Evolutionary conservation across 176 grass and related monocot genomes (phyloP), one percentile per base, ranked within the genome.

Genomic region (Zea mays): DNA sequence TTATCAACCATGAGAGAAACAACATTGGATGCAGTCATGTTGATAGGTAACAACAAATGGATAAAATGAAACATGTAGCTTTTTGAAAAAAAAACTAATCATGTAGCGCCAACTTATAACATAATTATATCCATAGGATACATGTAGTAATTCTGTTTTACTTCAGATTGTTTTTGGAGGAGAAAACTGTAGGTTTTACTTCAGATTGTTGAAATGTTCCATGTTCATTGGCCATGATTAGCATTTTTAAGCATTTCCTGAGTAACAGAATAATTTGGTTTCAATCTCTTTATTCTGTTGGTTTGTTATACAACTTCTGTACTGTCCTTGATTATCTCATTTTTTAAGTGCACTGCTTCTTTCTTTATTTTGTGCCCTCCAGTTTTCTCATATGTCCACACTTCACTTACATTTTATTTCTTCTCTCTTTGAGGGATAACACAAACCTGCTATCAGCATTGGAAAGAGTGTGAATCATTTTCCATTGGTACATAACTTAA

Each of bases 361-460:
- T 72, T 36, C 48, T 6, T 75, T 45, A 52, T 41, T 27, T 47
- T 50, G n/a, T 36, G 57, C 12, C 59, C 45, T 74, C 45, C 47
- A 37, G 40, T 74, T 59, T 65, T 39, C 35, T 62, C 77, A 62
- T 83, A 67, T 76, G 79, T 62, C 69, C 47, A 73, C 77, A 69
- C 44, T 84, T 83, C 81, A 71, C 71, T 91, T 85, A 93, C 56
- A 80, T 82, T 63, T 81, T 83, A 40, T 91, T 82, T 85, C 52
- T 97, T 93, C 87, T 93, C 85, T 94, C 86, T 97, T 91, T 70
- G 95, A 98, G 95, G 89, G 87, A 90, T 90, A 92, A n/a, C 89
- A 82, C 44, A 67, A 90, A 86, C 72, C 65, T 86, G 44, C 70
- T 90, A 80, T 91, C 91, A 98, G 95, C 89, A 94, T 98, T 77